These are phyloP conservation scores for Maudiozyma saulgeensis DNA, from an alignment of 805 yeast genomes.

Conservation along the genomic window DNA sequence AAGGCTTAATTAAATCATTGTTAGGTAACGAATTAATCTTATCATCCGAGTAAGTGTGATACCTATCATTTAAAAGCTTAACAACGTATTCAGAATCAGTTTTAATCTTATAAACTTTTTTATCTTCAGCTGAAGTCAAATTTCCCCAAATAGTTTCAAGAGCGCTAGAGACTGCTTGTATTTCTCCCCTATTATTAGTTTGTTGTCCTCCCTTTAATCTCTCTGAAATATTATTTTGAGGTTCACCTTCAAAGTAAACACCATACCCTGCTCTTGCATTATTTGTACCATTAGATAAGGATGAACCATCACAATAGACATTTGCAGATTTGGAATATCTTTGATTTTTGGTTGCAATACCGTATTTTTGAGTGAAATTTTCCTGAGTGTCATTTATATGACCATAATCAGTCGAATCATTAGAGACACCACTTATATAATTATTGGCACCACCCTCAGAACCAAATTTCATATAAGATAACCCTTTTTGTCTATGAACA, in stretches of 20 bases:
- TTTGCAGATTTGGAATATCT: constrained; percentile 6
- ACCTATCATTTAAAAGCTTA: constrained; percentile 50
- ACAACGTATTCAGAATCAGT: constrained; percentile 68
- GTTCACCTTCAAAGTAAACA: constrained; percentile 55
- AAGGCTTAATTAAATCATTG: constrained; percentile 24
- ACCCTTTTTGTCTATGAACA: constrained; percentile 29
- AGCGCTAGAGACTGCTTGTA: constrained; percentile 56
- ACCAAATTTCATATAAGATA: constrained; percentile 36
- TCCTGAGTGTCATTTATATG: constrained; percentile 11
- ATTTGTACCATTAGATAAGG: constrained; percentile 45
- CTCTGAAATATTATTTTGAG: constrained; percentile 39
- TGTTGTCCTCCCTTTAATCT: constrained; percentile 42
- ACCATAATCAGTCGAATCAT: constrained; percentile 11
- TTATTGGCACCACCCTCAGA: constrained; percentile 27
- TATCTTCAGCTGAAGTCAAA: constrained; percentile 11
- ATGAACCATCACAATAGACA: constrained; percentile 75
- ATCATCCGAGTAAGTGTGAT: constrained; percentile 42
- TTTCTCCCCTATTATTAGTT: constrained; percentile 78
- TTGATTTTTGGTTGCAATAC: neutral
- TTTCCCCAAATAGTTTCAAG: constrained; percentile 32
- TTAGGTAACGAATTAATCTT: constrained; percentile 19
- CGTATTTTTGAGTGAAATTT: constrained; percentile 10
- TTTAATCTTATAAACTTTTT: constrained; percentile 34
- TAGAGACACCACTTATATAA: constrained; percentile 18
- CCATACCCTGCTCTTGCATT: constrained; percentile 53